phyloP scores from a whole-genome alignment of 2,329 filamentous ascomycete genomes.

The Pyrenophora seminiperda region DNA sequence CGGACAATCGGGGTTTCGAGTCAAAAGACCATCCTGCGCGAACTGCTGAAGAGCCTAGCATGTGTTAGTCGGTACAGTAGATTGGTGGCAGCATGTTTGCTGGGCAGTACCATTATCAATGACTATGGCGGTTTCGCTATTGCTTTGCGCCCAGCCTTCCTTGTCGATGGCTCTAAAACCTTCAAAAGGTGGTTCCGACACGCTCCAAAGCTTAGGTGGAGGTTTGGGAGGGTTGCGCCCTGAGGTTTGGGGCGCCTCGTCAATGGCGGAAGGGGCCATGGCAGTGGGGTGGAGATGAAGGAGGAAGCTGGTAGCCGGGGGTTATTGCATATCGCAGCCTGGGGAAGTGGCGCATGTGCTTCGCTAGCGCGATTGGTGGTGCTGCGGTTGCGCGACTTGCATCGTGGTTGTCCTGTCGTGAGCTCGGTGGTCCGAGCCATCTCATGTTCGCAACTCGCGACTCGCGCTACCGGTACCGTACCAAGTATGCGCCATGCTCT shows the following conservation, averaged over 20 bases:
- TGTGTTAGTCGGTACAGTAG: conserved; percentile 19
- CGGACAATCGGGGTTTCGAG: conserved; percentile 73
- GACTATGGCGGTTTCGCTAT: conserved; percentile 74
- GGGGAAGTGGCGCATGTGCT: conserved; percentile 18
- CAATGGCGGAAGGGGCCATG: conserved; percentile 47
- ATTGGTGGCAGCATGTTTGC: conserved; percentile 1
- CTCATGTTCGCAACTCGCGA: conserved; percentile 17
- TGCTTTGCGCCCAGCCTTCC: conserved; percentile 74
- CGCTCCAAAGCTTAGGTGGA: conserved; percentile 57
- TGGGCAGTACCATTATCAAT: conserved; percentile 85
- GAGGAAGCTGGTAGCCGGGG: conserved; percentile 11
- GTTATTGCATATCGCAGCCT: conserved; percentile 36
- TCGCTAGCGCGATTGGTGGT: conserved; percentile 24
- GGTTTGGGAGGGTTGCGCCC: conserved; percentile 60
- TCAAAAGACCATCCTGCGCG: conserved; percentile 98
- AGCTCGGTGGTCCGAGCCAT: conserved; percentile 33
- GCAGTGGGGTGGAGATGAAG: conserved; percentile 14
- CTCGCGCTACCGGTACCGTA: no score
- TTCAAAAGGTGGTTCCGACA: conserved; percentile 65
- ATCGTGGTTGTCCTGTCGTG: conserved; percentile 22
- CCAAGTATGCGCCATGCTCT: no score
- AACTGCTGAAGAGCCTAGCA: conserved; percentile 78
- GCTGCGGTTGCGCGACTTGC: conserved; percentile 23
- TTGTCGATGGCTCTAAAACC: conserved; percentile 62
- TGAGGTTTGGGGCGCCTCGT: conserved; percentile 48